These are phyloP conservation scores for Rhodosporidiobolus sp. DNA, from an alignment of 768 basidiomycete genomes.

Conservation along the genomic window DNA sequence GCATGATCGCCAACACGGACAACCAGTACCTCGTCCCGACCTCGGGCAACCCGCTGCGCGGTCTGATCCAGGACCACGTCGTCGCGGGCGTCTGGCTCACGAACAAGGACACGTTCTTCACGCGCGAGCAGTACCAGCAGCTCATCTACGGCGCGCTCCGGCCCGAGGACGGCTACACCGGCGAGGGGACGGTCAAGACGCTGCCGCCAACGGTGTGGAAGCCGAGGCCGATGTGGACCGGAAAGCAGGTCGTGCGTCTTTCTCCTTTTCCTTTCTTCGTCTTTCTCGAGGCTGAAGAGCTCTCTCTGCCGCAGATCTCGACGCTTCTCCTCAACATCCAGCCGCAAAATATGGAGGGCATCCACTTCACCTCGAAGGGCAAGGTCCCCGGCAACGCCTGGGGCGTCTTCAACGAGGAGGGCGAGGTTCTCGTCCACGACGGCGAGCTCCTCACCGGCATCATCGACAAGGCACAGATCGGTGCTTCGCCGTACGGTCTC, in stretches of 20 bases:
- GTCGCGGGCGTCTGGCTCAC: slow-evolving; percentile 99
- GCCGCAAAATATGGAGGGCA: slow-evolving; percentile 69
- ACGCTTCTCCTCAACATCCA: slow-evolving; percentile 91
- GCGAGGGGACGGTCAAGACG: slow-evolving; percentile 66
- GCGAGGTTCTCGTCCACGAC: slow-evolving; percentile 81
- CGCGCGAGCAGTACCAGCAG: slow-evolving; percentile 92
- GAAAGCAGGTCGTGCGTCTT: slow-evolving; percentile 82
- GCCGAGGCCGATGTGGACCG: slow-evolving; percentile 89
- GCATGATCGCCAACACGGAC: slow-evolving; percentile 92
- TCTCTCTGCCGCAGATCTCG: slow-evolving; percentile 67
- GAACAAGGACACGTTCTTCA: slow-evolving; percentile 88
- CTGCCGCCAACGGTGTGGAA: slow-evolving; percentile 90
- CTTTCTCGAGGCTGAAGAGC: slow-evolving; percentile 1
- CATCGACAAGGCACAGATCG: slow-evolving; percentile 95
- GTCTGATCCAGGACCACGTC: slow-evolving; percentile 97
- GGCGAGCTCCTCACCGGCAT: slow-evolving; percentile 91
- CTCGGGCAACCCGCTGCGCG: slow-evolving; percentile 93
- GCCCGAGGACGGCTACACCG: slow-evolving; percentile 71
- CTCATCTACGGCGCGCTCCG: slow-evolving; percentile 88
- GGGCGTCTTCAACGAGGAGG: slow-evolving; percentile 73
- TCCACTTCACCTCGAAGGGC: slow-evolving; percentile 79
- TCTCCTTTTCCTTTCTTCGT: slow-evolving; percentile 4
- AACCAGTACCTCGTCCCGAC: slow-evolving; percentile 99
- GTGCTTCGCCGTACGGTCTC: slow-evolving; percentile 90
- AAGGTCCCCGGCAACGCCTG: slow-evolving; percentile 69